Evolutionary conservation across 495 filamentous ascomycete species (phyloP), one percentile per base, ranked within the genome.

Genomic region (Penicillium ucsense): DNA sequence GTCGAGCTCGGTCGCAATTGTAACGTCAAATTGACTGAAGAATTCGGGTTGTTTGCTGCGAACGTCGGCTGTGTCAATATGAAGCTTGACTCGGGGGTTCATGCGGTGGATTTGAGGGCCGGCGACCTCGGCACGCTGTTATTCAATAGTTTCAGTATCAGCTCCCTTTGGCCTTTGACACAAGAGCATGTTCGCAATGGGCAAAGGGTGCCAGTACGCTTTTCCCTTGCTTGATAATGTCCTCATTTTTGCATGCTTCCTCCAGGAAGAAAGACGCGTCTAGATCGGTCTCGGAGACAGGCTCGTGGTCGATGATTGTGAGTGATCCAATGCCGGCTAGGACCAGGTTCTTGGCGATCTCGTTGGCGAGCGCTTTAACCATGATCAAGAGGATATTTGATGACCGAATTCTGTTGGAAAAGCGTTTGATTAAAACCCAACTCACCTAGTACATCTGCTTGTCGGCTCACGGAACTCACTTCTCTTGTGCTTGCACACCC

Each of bases 291-390:
- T 87, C 83, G 7, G 77, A 84, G 50, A 95, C 85, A 4, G 68
- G 42, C 47, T 84, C 83, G 61, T 88, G 79, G 65, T 97, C 94
- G 47, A 92, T 71, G 47, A 98, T 81, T 5, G 94, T 96, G 32
- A 98, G 70, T 6, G 89, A 91, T 41, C 87, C 87, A 51, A 98
- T 89, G 11, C 92, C 92, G 28, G 94, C 90, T 6, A 98, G 72
- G 37, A 95, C 92, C n/a, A 98, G 79, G 58, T 96, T 97, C 66
- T 98, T 98, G 38, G 92, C 90, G 36, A 96, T 82, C 62, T 98
- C 92, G 62, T 89, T 95, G 20, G 85, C 87, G n/a, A 98, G 80
- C 4, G 89, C 89, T 57, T 82, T 85, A 66, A 95, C 82, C 20
- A 81, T 85, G 52, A 97, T 83, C 8, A 98, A 77, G 46, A 97